Evolutionary conservation across 2,329 filamentous ascomycete species (phyloP), one percentile per base, ranked within the genome.

Genomic region (Bimuria novae-zelandiae): DNA sequence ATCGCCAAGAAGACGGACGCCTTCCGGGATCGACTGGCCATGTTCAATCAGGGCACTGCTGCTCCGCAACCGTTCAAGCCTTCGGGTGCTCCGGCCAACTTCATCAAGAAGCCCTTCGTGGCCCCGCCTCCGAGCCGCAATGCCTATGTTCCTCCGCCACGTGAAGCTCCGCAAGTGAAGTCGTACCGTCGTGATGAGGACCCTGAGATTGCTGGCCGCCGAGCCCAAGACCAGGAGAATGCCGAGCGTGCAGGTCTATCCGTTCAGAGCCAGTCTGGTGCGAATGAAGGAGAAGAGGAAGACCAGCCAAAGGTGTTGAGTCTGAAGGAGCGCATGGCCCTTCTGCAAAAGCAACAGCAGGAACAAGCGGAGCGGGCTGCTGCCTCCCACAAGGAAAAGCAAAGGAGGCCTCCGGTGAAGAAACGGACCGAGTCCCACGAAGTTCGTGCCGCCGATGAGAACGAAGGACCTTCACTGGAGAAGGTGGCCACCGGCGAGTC

Each of bases 21-120:
- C 1, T 97, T 99, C 79, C 92, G 85, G 70, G 94, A 97, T 76
- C 89, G 94, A 57, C 96, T 99, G 70, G 94, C 94, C 29, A 93
- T 94, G 39, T 99, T 99, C 79, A 99, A 99, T 76, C 94, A 93
- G 72, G 80, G 90, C 39, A 85, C 89, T 32, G 91, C 92, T 5
- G 86, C 92, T 2, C 94, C 94, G 7, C 84, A 91, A n/a, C 94
- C 94, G 1, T 93, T 95, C 77, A 96, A 96, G 71, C 90, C 92
- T 17, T 81, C 82, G 54, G 85, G 85, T 2, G 71, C 82, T 25
- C 81, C 84, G 53, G 79, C 82, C 42, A 81, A 82, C 57, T 97
- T 97, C 69, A 87, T 99, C 75, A 97, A 93, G 81, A 97, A 97
- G 76, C 92, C 93, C 0, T 99, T 97, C 67, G 92, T 99, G 51